phyloP scores from a whole-genome alignment of 2,329 filamentous ascomycete species.

The Penicillium thymicola region DNA sequence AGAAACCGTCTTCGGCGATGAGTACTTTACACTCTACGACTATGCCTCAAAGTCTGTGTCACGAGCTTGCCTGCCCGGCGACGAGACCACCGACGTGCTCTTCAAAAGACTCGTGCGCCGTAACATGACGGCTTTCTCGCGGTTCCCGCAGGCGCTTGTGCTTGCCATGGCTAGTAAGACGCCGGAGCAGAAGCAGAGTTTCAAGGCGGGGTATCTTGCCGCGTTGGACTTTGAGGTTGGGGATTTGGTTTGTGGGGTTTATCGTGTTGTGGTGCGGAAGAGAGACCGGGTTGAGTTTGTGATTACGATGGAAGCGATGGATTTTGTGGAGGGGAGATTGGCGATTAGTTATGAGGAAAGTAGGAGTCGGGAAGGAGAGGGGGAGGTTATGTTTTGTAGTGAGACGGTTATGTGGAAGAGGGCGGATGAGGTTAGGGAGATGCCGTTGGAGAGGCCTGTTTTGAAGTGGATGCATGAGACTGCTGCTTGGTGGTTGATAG shows the following conservation, averaged over 20 bases:
- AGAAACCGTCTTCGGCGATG: slow-evolving; percentile 12
- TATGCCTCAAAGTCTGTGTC: slow-evolving; percentile 20
- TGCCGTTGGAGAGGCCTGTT: slow-evolving; percentile 32
- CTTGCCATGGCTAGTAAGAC: slow-evolving; percentile 21
- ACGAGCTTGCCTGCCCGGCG: slow-evolving; percentile 18
- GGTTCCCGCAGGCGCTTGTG: slow-evolving; percentile 32
- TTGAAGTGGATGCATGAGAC: slow-evolving; percentile 34
- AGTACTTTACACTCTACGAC: slow-evolving; percentile 25
- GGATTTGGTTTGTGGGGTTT: slow-evolving; percentile 34
- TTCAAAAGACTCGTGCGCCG: slow-evolving; percentile 31
- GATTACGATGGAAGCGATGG: slow-evolving; percentile 19
- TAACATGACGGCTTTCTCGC: slow-evolving; percentile 35
- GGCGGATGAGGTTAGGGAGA: slow-evolving; percentile 11
- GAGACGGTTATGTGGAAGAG: slow-evolving; percentile 34
- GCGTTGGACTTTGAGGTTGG: slow-evolving; percentile 29
- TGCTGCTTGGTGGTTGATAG: slow-evolving; percentile 37
- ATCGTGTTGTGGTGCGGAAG: slow-evolving; percentile 27
- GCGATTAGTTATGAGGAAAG: slow-evolving; percentile 17
- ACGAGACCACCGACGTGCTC: slow-evolving; percentile 16
- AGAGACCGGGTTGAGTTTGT: slow-evolving; percentile 32
- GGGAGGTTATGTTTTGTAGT: slow-evolving; percentile 23
- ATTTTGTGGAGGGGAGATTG: slow-evolving; percentile 23
- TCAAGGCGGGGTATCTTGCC: slow-evolving; percentile 24
- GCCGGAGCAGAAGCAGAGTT: slow-evolving; percentile 20
- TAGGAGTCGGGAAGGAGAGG: slow-evolving; percentile 9